phyloP scores from a whole-genome alignment of 2,329 filamentous ascomycete species.

The Fusarium luffae region DNA sequence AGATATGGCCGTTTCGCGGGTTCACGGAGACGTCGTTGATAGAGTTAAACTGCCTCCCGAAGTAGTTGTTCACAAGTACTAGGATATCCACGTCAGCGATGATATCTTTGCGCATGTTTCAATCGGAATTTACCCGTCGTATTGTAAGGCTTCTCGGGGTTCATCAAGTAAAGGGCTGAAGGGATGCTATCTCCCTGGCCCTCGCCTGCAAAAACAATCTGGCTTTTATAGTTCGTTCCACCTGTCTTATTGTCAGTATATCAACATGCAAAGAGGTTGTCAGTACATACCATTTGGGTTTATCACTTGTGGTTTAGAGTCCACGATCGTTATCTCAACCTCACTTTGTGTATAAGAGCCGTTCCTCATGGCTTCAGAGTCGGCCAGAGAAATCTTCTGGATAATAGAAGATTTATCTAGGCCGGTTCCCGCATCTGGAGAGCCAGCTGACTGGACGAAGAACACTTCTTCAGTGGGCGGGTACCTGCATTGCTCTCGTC shows the following conservation, averaged over 20 bases:
- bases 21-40: conserved; percentile 68
- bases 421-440: conserved; percentile 58
- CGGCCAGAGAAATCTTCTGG: conserved; percentile 60
- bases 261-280: rapidly evolving
- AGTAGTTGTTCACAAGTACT: conserved; percentile 68
- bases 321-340: conserved; percentile 56
- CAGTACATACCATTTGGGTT: conserved; percentile 60
- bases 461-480: conserved; percentile 62
- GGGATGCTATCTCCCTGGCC: conserved; percentile 57
- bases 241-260: conserved; percentile 47
- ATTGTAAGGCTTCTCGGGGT: conserved; percentile 58
- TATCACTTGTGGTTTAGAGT: conserved; percentile 56
- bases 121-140: conserved; percentile 53
- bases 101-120: rapidly evolving
- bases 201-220: conserved; percentile 62
- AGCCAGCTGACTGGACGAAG: conserved; percentile 64
- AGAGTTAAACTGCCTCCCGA: conserved; percentile 69
- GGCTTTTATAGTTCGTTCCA: conserved; percentile 61
- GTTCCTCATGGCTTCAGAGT: conserved; percentile 51
- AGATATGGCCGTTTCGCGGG: conserved; percentile 66
- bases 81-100: neutral
- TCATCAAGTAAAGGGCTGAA: conserved; percentile 43
- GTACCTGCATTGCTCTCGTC: conserved; percentile 40
- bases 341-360: conserved; percentile 38
- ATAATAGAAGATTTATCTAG: conserved; percentile 62